phyloP scores from a whole-genome alignment of 257 asterid genomes.

The Lavandula angustifolia region DNA sequence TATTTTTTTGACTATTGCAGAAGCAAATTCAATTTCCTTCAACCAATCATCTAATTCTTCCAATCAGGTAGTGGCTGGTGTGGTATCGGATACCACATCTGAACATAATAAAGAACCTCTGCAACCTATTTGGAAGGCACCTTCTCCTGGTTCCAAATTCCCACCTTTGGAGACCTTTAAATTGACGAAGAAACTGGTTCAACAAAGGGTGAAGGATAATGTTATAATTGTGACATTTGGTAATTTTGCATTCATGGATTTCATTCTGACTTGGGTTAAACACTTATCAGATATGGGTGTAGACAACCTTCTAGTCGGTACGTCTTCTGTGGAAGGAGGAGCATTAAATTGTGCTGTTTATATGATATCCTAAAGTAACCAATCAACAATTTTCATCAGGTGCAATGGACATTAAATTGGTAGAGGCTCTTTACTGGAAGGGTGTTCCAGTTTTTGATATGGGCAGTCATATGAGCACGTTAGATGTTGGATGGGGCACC shows the following conservation, averaged over 20 bases:
- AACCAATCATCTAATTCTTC: conserved; percentile 44
- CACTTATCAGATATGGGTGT: conserved; percentile 86
- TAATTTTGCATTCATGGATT: conserved; percentile 97
- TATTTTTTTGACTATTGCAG: conserved; percentile 28
- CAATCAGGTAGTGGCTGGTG: conserved; percentile 35
- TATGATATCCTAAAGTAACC: conserved; percentile 25
- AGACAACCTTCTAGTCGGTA: conserved; percentile 89
- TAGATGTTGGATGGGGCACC: conserved; percentile 97
- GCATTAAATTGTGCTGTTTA: conserved; percentile 21
- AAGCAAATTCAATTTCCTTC: conserved; percentile 40
- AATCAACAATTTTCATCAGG: conserved; percentile 45
- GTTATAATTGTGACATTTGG: conserved; percentile 85
- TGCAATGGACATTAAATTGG: conserved; percentile 93
- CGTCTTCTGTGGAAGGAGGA: conserved; percentile 35
- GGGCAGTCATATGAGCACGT: conserved; percentile 99
- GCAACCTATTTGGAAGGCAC: conserved; percentile 70
- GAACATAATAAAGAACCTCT: conserved; percentile 37
- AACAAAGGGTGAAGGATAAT: conserved; percentile 74
- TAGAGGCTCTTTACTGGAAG: conserved; percentile 96
- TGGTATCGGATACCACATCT: conserved; percentile 33
- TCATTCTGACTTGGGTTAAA: conserved; percentile 96
- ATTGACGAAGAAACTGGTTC: conserved; percentile 77
- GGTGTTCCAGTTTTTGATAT: conserved; percentile 96
- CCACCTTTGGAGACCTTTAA: conserved; percentile 70
- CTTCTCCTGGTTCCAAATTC: conserved; percentile 84